Evolutionary conservation across 306 rosid genomes (phyloP).

Genomic region (Trichosanthes cucumerina): DNA sequence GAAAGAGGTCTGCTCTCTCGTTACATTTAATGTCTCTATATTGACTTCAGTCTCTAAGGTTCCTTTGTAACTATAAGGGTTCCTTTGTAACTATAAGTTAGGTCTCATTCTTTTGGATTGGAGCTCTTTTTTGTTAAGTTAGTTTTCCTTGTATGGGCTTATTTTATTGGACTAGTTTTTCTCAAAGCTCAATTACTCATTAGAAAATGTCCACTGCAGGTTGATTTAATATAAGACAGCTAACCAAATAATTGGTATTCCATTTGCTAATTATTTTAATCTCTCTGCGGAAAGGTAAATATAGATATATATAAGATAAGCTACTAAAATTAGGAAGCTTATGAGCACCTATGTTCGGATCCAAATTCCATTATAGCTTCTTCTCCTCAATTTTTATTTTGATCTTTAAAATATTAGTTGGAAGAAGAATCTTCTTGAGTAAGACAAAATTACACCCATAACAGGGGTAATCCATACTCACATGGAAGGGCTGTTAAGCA

Average conservation of each 20-base stretch:
- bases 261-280: background rate
- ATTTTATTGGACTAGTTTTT: background rate
- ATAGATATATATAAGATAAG: background rate
- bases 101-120: background rate
- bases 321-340: constrained; percentile 1
- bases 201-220: background rate
- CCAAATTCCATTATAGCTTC: background rate
- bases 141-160: background rate
- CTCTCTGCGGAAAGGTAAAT: background rate
- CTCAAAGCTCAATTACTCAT: background rate
- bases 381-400: background rate
- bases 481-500: constrained; percentile 37
- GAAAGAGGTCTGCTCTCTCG: background rate
- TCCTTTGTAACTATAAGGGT: background rate
- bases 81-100: background rate
- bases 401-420: background rate
- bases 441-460: constrained; percentile 2
- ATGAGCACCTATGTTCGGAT: background rate
- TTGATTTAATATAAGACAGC: background rate
- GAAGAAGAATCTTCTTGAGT: background rate
- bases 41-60: background rate
- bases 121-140: background rate
- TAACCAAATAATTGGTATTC: background rate
- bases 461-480: constrained; percentile 26
- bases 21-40: background rate